Evolutionary conservation across 257 asterid genomes (phyloP).

Genomic region (Solanum rostratum): DNA sequence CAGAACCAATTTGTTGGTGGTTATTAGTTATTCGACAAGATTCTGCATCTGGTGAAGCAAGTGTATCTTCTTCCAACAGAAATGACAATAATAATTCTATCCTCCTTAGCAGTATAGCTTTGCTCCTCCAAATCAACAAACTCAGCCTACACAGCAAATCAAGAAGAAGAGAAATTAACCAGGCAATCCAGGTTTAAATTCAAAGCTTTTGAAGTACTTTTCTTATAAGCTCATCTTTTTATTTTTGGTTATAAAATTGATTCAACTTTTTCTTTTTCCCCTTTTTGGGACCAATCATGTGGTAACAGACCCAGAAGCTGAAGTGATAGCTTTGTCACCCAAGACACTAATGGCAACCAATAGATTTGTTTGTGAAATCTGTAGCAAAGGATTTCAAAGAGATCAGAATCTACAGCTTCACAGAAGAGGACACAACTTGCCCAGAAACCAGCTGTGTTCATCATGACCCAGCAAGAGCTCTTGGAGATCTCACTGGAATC

Average conservation of each 20-base stretch:
- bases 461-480: slow-evolving; percentile 85
- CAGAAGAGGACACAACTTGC: slow-evolving; percentile 88
- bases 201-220: not conserved
- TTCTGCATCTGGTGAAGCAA: slow-evolving; percentile 73
- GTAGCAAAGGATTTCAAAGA: slow-evolving; percentile 89
- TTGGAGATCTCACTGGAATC: slow-evolving; percentile 92
- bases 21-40: too few species aligned
- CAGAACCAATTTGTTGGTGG: not conserved
- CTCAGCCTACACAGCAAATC: slow-evolving; percentile 25
- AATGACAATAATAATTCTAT: slow-evolving; percentile 22
- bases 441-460: slow-evolving; percentile 77
- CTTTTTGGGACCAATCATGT: not conserved
- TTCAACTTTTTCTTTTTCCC: not conserved
- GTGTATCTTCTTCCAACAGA: slow-evolving; percentile 56
- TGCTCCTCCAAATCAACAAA: slow-evolving; percentile 14
- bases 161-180: slow-evolving; percentile 86
- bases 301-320: slow-evolving; percentile 75
- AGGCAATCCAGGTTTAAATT: slow-evolving; percentile 73
- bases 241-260: not conserved
- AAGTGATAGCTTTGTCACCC: slow-evolving; percentile 87
- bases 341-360: slow-evolving; percentile 69
- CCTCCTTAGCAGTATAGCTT: slow-evolving; percentile 23
- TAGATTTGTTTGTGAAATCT: slow-evolving; percentile 83
- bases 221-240: not conserved
- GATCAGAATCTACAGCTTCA: slow-evolving; percentile 93